Conservation (phyloP, 306 rosid species). For the Leucaena leucocephala region DNA sequence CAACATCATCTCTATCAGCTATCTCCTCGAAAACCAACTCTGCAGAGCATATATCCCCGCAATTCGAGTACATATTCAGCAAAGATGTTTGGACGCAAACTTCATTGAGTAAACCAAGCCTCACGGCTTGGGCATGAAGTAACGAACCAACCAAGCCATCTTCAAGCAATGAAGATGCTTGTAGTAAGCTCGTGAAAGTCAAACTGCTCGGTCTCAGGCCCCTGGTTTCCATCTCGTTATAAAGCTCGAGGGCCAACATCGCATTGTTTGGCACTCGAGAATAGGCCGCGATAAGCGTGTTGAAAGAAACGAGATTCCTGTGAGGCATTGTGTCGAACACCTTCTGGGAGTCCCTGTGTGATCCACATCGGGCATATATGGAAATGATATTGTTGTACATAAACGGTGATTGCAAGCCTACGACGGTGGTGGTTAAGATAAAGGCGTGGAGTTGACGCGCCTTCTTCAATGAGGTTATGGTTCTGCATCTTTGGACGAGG, state of each 20-base stretch:
- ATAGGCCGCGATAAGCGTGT: slow-evolving; percentile 67
- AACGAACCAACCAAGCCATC: slow-evolving; percentile 58
- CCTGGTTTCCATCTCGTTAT: slow-evolving; percentile 46
- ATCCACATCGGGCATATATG: slow-evolving; percentile 69
- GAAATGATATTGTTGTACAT: slow-evolving; percentile 67
- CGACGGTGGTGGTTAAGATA: slow-evolving; percentile 49
- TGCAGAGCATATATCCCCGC: slow-evolving; percentile 65
- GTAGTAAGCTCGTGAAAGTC: slow-evolving; percentile 75
- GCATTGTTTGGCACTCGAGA: slow-evolving; percentile 55
- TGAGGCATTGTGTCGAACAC: slow-evolving; percentile 87
- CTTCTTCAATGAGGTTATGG: slow-evolving; percentile 49
- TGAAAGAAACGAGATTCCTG: slow-evolving; percentile 72
- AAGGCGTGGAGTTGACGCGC: slow-evolving; percentile 85
- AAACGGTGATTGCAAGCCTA: slow-evolving; percentile 47
- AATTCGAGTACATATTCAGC: slow-evolving; percentile 72
- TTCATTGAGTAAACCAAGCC: slow-evolving; percentile 64
- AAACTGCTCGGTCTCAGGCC: slow-evolving; percentile 60
- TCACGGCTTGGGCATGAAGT: slow-evolving; percentile 70
- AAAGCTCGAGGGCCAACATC: slow-evolving; percentile 44
- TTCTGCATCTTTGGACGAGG: slow-evolving; percentile 65
- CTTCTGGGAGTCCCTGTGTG: slow-evolving; percentile 46
- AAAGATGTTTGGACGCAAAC: slow-evolving; percentile 71
- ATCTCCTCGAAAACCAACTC: slow-evolving; percentile 56
- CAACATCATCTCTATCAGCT: slow-evolving; percentile 59
- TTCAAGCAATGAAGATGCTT: slow-evolving; percentile 57